Evolutionary conservation across 345 rosid species (phyloP).

Genomic region (Bruguiera gymnorhiza): DNA sequence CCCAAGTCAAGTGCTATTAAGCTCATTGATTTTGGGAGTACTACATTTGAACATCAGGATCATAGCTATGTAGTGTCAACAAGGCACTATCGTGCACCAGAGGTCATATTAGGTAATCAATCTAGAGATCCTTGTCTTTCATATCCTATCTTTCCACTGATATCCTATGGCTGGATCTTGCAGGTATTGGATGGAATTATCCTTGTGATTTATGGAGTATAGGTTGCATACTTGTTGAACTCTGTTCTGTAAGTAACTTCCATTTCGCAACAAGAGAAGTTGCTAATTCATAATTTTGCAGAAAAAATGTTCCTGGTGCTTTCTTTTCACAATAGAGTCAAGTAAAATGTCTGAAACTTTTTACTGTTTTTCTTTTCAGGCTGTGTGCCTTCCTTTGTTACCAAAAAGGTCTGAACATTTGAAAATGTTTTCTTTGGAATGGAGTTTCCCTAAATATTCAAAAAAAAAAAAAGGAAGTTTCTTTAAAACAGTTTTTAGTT

Average conservation of each 20-base stretch:
- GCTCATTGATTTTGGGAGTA: conserved; percentile 86
- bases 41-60: conserved; percentile 76
- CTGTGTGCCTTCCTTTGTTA: no score
- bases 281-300: neutral
- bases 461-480: no score
- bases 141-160: conserved; percentile 4
- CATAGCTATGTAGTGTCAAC: conserved; percentile 81
- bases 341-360: neutral
- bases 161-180: neutral
- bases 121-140: conserved; percentile 3
- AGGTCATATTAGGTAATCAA: conserved; percentile 64
- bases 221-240: conserved; percentile 77
- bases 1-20: conserved; percentile 86
- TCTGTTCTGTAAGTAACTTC: conserved; percentile 60
- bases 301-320: neutral
- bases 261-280: neutral
- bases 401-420: neutral
- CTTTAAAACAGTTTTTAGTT: no score
- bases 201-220: conserved; percentile 82
- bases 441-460: neutral
- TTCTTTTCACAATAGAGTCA: neutral
- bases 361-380: no score
- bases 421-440: neutral
- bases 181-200: conserved; percentile 85
- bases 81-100: conserved; percentile 81